phyloP scores from a whole-genome alignment of 345 rosid species.

The Heritiera littoralis region DNA sequence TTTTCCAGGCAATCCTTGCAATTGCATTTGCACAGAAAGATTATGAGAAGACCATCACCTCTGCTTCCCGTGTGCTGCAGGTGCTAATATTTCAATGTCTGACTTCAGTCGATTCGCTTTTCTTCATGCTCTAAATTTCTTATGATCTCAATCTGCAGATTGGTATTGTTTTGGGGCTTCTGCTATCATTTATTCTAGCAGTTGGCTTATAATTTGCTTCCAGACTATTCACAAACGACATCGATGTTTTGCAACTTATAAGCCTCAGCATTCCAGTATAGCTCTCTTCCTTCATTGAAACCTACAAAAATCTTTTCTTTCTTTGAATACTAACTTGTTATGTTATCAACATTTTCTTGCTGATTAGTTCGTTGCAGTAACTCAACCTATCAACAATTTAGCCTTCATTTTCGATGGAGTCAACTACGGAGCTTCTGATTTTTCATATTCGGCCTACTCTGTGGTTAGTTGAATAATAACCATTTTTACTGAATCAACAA shows the following conservation, averaged over 20 bases:
- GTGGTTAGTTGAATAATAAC: slow-evolving; percentile 43
- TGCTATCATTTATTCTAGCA: slow-evolving; percentile 38
- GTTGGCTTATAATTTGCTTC: slow-evolving; percentile 40
- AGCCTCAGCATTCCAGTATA: slow-evolving; percentile 54
- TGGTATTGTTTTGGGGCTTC: slow-evolving; percentile 51
- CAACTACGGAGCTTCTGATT: slow-evolving; percentile 70
- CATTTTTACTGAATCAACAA: neutral
- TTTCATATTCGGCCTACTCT: slow-evolving; percentile 62
- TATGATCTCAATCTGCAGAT: slow-evolving; percentile 35
- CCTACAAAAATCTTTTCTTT: neutral
- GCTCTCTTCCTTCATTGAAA: slow-evolving; percentile 8
- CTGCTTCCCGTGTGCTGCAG: slow-evolving; percentile 57
- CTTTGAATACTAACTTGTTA: neutral
- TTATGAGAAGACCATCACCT: slow-evolving; percentile 36
- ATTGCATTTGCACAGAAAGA: slow-evolving; percentile 57
- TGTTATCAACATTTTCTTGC: neutral
- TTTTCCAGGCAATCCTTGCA: slow-evolving; percentile 56
- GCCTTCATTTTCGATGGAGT: slow-evolving; percentile 72
- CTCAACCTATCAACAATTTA: slow-evolving; percentile 67
- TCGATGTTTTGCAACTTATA: slow-evolving; percentile 40
- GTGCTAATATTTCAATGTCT: slow-evolving; percentile 21
- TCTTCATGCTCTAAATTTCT: neutral
- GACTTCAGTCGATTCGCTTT: neutral
- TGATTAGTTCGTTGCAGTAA: slow-evolving; percentile 54
- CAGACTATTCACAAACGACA: slow-evolving; percentile 48